phyloP scores from a whole-genome alignment of 495 filamentous ascomycete genomes.

The Penicillium verhagenii region DNA sequence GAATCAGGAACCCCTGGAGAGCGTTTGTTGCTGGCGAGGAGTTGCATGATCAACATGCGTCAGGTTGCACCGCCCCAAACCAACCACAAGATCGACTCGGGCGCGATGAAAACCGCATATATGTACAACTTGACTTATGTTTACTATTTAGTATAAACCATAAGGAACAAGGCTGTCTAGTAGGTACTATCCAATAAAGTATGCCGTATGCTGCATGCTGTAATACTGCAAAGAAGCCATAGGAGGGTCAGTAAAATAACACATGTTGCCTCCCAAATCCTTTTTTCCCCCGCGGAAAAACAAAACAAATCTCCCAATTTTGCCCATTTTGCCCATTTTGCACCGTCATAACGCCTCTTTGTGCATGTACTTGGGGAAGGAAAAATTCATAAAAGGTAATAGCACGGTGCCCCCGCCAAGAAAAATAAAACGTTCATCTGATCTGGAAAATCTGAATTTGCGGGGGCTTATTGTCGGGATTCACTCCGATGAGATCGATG shows the following conservation, averaged over 20 bases:
- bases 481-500: conserved; percentile 25
- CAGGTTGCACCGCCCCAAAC: background rate
- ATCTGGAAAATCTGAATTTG: too few species aligned
- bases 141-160: too few species aligned
- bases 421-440: too few species aligned
- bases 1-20: too few species aligned
- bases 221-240: too few species aligned
- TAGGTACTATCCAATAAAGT: too few species aligned
- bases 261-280: background rate
- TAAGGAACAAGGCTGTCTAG: too few species aligned
- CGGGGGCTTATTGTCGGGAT: conserved; percentile 15
- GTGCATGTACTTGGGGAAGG: background rate
- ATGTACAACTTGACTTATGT: too few species aligned
- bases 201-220: too few species aligned
- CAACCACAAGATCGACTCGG: background rate
- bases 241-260: too few species aligned
- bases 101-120: background rate
- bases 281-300: background rate
- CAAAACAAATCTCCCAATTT: background rate
- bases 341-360: background rate
- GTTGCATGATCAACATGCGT: background rate
- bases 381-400: background rate
- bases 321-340: background rate
- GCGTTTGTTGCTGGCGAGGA: too few species aligned
- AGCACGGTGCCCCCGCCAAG: background rate